Conservation (phyloP, 495 filamentous ascomycete genomes). For the Daldinia decipiens region DNA sequence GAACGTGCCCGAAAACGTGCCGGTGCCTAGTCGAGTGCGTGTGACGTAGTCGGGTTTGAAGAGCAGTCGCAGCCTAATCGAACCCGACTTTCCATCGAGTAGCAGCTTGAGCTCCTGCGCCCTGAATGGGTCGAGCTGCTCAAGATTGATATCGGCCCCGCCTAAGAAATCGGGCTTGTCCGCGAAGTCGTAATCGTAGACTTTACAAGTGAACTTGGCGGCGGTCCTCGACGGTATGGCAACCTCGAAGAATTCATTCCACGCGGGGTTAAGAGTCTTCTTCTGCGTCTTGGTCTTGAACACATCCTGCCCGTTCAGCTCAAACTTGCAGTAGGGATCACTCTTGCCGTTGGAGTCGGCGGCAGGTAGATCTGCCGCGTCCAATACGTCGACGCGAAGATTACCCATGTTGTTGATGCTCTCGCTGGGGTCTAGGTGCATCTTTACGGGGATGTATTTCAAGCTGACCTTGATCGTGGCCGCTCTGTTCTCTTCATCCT, state of each 20-base stretch:
- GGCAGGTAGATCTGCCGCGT: slow-evolving; percentile 85
- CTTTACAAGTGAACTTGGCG: slow-evolving; percentile 82
- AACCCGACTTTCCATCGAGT: slow-evolving; percentile 89
- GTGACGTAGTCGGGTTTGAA: slow-evolving; percentile 95
- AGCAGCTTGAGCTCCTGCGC: slow-evolving; percentile 74
- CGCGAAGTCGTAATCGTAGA: slow-evolving; percentile 96
- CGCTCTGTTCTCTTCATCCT: slow-evolving; percentile 75
- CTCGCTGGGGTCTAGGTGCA: slow-evolving; percentile 92
- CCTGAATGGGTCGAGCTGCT: slow-evolving; percentile 84
- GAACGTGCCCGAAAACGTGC: slow-evolving; percentile 94
- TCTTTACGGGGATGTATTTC: slow-evolving; percentile 92
- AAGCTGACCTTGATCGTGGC: slow-evolving; percentile 89
- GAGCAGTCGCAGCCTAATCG: slow-evolving; percentile 82
- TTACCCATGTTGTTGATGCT: slow-evolving; percentile 99
- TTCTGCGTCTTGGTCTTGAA: slow-evolving; percentile 95
- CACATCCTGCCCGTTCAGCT: slow-evolving; percentile 83
- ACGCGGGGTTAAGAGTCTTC: slow-evolving; percentile 93
- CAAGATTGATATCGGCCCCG: slow-evolving; percentile 78
- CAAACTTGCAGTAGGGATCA: slow-evolving; percentile 96
- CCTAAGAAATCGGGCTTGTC: slow-evolving; percentile 91
- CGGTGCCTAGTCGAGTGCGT: slow-evolving; percentile 86
- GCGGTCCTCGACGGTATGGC: slow-evolving; percentile 82
- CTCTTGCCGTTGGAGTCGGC: slow-evolving; percentile 96
- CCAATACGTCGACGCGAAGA: slow-evolving; percentile 88
- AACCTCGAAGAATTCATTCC: slow-evolving; percentile 95